A percentile compares a stretch with the other conserved stretches of the same genome.
These are phyloP conservation scores for Arthrinium puccinioides DNA, from an alignment of 2,329 filamentous ascomycete species.

Conservation along the genomic window DNA sequence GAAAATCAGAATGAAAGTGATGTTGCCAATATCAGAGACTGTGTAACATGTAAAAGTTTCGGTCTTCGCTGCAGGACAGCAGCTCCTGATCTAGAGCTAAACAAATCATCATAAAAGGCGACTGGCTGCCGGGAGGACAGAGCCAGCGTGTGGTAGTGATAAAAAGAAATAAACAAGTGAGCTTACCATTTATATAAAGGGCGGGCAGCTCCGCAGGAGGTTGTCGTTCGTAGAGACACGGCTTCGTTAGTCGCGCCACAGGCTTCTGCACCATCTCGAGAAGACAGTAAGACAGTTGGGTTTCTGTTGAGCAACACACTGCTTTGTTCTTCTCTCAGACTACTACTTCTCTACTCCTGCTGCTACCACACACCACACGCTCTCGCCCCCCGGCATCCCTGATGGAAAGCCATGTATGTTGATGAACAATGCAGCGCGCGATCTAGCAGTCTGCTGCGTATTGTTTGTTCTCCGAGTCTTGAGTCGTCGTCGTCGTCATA, in stretches of 20 bases:
- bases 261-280: neutral
- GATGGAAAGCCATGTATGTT: neutral
- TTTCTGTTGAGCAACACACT: constrained; percentile 7
- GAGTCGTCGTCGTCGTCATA: no score
- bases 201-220: neutral
- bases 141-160: neutral
- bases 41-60: constrained; percentile 10
- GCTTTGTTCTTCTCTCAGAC: constrained; percentile 9
- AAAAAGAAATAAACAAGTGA: neutral
- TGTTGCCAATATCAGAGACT: constrained; percentile 6
- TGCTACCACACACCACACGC: constrained; percentile 4
- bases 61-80: constrained; percentile 4
- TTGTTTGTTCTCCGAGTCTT: neutral
- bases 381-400: constrained; percentile 3
- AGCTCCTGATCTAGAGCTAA: constrained; percentile 11
- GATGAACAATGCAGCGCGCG: neutral
- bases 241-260: neutral
- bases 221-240: no score
- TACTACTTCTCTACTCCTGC: constrained; percentile 7
- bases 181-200: neutral
- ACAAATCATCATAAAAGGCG: constrained; percentile 6
- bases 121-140: neutral
- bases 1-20: no score
- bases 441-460: no score
- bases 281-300: neutral